A percentile compares a stretch with the other conserved stretches of the same genome.
These are phyloP conservation scores for Crithidia thermophila DNA, from an alignment of 208 protist genomes.

Conservation along the genomic window DNA sequence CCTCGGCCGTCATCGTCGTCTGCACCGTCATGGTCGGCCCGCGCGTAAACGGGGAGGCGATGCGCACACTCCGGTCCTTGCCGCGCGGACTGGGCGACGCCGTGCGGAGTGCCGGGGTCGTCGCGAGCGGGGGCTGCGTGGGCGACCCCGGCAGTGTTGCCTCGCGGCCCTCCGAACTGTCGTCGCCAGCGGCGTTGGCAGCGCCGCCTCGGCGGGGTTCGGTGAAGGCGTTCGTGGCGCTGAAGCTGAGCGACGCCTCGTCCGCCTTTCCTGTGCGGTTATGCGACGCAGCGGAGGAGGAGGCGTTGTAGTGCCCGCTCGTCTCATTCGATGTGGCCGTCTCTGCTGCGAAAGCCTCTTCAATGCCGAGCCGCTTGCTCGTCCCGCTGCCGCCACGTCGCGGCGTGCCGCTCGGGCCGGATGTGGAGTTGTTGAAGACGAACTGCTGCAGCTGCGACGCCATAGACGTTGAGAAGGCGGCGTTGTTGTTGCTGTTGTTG, in stretches of 20 bases:
- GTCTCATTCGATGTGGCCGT: not conserved
- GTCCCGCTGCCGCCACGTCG: not conserved
- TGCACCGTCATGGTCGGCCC: not conserved
- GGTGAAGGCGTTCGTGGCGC: too few species aligned
- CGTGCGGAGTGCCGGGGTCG: too few species aligned
- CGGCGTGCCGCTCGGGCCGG: not conserved
- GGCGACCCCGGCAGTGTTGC: too few species aligned
- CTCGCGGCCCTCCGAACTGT: too few species aligned
- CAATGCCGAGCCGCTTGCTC: slow-evolving; percentile 1
- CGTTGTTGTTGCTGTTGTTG: not conserved
- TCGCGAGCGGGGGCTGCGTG: too few species aligned
- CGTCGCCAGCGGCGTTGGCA: too few species aligned
- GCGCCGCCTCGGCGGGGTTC: too few species aligned
- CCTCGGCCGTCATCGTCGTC: slow-evolving; percentile 5
- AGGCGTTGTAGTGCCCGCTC: not conserved
- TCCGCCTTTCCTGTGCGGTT: not conserved
- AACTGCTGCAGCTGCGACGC: slow-evolving; percentile 28
- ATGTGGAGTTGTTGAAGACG: not conserved
- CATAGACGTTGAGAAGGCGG: slow-evolving; percentile 12
- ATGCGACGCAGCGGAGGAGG: not conserved
- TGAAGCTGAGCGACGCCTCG: too few species aligned
- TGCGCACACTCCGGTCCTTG: slow-evolving; percentile 15
- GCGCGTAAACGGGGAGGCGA: not conserved
- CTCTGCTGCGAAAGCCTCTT: not conserved
- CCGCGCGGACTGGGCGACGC: not conserved